Percentiles rank a stretch among this genome's conserved stretches.
These are phyloP conservation scores for Ustilago lituana DNA, from an alignment of 1,284 basidiomycete species.

Conservation along the genomic window DNA sequence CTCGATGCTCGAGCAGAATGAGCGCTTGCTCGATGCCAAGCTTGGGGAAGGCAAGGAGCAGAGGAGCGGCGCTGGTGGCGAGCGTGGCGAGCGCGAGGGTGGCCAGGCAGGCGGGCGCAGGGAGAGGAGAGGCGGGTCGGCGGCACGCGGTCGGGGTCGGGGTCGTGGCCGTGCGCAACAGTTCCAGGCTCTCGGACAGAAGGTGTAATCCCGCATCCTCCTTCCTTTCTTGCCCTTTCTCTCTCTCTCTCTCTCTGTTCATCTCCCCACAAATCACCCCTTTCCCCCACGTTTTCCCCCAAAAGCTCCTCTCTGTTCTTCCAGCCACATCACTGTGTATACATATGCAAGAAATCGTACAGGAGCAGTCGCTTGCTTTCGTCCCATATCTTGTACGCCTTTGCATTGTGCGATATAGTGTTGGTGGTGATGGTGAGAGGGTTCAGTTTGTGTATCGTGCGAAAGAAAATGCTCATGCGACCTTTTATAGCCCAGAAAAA, in stretches of 20 bases:
- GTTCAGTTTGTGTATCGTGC: constrained; percentile 5
- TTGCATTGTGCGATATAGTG: background rate
- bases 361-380: constrained; percentile 23
- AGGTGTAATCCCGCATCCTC: constrained; percentile 33
- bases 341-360: constrained; percentile 13
- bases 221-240: background rate
- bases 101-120: constrained; percentile 49
- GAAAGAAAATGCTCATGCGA: constrained; percentile 19
- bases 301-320: constrained; percentile 17
- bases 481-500: too few species aligned
- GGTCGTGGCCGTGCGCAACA: constrained; percentile 61
- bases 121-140: constrained; percentile 57
- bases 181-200: constrained; percentile 58
- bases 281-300: constrained; percentile 3
- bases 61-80: constrained; percentile 38
- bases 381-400: background rate
- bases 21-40: constrained; percentile 90
- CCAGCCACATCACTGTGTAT: constrained; percentile 12
- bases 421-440: background rate
- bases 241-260: background rate
- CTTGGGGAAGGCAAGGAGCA: constrained; percentile 72
- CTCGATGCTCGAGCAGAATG: constrained; percentile 91
- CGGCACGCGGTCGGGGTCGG: constrained; percentile 58
- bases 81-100: constrained; percentile 46
- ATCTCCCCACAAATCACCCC: constrained; percentile 2